A percentile compares a stretch with the other conserved stretches of the same genome.
These are phyloP conservation scores for Solioccasus polychromus DNA, from an alignment of 768 basidiomycete species.

Conservation along the genomic window DNA sequence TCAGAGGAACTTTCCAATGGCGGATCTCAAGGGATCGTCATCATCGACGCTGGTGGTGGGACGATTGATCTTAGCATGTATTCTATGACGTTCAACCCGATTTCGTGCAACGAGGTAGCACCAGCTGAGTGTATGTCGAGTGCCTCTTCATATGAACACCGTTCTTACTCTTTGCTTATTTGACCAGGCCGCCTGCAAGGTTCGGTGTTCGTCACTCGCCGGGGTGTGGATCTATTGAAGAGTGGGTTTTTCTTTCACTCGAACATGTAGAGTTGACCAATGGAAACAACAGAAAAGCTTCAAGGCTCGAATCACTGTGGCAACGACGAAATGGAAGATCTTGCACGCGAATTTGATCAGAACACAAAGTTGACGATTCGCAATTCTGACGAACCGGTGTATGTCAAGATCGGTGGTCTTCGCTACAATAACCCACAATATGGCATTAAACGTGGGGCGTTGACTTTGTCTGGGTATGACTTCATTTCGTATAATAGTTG, in stretches of 20 bases:
- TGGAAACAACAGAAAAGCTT: constrained; percentile 5
- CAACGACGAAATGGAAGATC: constrained; percentile 1
- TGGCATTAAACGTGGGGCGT: constrained; percentile 1
- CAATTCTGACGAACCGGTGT: constrained; percentile 5
- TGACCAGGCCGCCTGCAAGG: constrained; percentile 48
- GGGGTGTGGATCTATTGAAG: constrained; percentile 35
- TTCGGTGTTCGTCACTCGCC: constrained; percentile 44
- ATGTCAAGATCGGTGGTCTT: constrained; percentile 6
- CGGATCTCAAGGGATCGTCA: constrained; percentile 34
- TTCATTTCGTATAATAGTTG: not conserved
- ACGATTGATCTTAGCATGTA: constrained; percentile 38
- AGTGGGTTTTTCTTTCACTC: constrained; percentile 20
- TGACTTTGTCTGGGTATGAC: constrained; percentile 14
- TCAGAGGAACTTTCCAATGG: not conserved
- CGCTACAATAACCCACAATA: not conserved
- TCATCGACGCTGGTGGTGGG: constrained; percentile 15
- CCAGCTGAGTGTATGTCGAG: constrained; percentile 24
- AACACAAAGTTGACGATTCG: constrained; percentile 4
- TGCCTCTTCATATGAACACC: not conserved
- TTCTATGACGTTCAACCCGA: constrained; percentile 19
- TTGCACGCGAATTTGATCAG: constrained; percentile 8
- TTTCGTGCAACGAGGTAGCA: constrained; percentile 33
- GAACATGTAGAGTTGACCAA: not conserved
- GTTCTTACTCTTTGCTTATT: no score
- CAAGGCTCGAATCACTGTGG: constrained; percentile 1